Evolutionary conservation across 345 rosid genomes (phyloP).

Genomic region (Arabidopsis suecica): DNA sequence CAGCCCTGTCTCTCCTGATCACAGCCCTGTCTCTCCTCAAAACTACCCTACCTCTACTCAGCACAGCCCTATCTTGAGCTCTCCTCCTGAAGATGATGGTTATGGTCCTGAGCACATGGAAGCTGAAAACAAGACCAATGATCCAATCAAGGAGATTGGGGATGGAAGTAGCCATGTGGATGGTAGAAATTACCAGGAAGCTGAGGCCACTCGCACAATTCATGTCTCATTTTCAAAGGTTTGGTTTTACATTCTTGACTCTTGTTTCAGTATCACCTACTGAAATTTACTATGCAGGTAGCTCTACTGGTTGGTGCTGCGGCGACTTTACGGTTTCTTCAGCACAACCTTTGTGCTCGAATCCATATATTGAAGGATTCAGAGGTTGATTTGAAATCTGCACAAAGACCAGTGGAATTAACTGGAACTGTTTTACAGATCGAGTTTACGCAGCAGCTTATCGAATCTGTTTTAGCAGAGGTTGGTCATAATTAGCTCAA

Average conservation of each 20-base stretch:
- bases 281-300: neutral
- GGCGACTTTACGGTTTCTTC: neutral
- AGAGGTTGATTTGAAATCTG: neutral
- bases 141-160: neutral
- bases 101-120: neutral
- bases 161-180: neutral
- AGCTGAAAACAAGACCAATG: neutral
- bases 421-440: slow-evolving; percentile 9
- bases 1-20: neutral
- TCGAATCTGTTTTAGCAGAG: neutral
- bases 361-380: neutral
- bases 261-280: neutral
- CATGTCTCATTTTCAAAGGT: neutral
- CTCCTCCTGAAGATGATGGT: neutral
- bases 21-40: neutral
- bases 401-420: neutral
- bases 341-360: neutral
- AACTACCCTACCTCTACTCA: neutral
- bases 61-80: neutral
- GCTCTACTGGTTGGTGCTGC: neutral
- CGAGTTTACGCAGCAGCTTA: neutral
- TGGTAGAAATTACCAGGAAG: neutral
- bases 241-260: neutral
- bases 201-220: neutral
- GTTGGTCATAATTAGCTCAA: neutral